Percentiles rank a stretch among this genome's conserved stretches.
These are phyloP conservation scores for Brassica carinata DNA, from an alignment of 345 rosid species.

Conservation along the genomic window DNA sequence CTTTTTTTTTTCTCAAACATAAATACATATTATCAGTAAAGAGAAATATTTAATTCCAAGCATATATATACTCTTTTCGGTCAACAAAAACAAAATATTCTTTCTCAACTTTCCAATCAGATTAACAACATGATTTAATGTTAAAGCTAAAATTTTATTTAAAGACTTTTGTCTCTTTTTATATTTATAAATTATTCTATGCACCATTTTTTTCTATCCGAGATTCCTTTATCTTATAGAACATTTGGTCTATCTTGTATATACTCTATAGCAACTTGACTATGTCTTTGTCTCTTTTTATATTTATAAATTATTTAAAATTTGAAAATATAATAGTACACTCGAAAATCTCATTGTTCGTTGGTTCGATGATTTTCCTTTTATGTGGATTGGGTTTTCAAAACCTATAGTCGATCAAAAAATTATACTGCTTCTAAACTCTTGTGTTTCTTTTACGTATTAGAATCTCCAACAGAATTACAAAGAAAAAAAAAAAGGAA, in stretches of 20 bases:
- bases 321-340: neutral
- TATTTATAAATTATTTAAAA: neutral
- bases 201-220: too few relatives aligned
- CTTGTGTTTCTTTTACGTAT: neutral
- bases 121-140: neutral
- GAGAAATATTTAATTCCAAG: neutral
- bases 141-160: neutral
- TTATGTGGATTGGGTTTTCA: neutral
- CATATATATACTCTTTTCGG: neutral
- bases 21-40: neutral
- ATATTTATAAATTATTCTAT: neutral
- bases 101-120: neutral
- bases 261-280: too few relatives aligned
- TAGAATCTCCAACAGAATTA: neutral
- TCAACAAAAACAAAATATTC: neutral
- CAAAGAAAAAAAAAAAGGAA: neutral
- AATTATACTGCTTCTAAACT: neutral
- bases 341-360: neutral
- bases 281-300: neutral
- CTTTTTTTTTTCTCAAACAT: neutral
- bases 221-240: too few relatives aligned
- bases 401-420: neutral
- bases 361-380: neutral
- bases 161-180: neutral
- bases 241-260: too few relatives aligned